Percentiles rank a stretch among this genome's conserved stretches.
phyloP scores from a whole-genome alignment of 768 basidiomycete genomes.

The Tulasnella sp. region DNA sequence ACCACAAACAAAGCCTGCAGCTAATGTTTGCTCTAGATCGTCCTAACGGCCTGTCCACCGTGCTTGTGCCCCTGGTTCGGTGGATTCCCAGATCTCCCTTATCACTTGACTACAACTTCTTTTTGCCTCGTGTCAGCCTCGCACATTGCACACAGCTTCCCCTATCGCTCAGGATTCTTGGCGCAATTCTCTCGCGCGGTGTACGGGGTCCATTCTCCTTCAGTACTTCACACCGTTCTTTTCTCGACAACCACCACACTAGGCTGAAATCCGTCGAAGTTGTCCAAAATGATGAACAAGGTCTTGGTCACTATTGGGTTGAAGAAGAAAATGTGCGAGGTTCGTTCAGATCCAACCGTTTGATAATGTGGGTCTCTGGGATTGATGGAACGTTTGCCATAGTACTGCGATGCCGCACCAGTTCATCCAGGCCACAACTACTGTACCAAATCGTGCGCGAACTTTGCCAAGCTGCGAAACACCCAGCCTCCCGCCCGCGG shows the following conservation, averaged over 20 bases:
- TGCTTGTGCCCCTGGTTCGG: no score
- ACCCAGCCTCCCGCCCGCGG: no score
- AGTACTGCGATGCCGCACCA: neutral
- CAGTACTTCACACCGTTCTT: neutral
- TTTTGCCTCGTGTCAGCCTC: neutral
- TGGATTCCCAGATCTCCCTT: no score
- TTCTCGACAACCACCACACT: neutral
- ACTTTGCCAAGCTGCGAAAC: no score
- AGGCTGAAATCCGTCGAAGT: neutral
- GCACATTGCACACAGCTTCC: neutral
- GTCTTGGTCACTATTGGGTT: neutral
- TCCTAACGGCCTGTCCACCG: no score
- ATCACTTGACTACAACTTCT: no score
- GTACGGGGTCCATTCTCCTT: neutral
- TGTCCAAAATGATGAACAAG: neutral
- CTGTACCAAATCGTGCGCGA: no score
- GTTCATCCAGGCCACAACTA: no score
- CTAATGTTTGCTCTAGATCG: no score
- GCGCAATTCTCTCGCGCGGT: neutral
- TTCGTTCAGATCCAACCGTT: neutral
- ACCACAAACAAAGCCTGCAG: no score
- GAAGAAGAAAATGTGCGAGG: neutral
- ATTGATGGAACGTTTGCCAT: neutral
- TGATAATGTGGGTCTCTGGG: neutral
- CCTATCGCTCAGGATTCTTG: neutral